phyloP scores from a whole-genome alignment of 2,329 filamentous ascomycete species.

The Pseudogymnoascus sp. region DNA sequence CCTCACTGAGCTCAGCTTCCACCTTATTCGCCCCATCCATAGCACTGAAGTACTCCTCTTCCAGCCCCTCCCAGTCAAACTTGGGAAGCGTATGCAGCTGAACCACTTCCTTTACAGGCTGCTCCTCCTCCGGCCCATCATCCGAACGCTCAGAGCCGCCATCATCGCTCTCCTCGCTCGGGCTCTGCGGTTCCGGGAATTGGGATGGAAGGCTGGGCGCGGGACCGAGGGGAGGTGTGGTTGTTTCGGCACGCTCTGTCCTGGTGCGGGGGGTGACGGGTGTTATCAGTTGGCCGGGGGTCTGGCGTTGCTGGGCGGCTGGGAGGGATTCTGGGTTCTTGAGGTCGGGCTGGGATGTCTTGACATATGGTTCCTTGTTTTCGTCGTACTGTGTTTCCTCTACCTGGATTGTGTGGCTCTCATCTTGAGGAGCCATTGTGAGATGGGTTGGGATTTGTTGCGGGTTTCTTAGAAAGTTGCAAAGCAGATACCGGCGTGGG shows the following conservation, averaged over 20 bases:
- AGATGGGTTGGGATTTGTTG: neutral
- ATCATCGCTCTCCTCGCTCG: neutral
- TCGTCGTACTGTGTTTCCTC: neutral
- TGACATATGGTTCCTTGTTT: neutral
- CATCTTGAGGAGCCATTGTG: neutral
- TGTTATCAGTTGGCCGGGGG: neutral
- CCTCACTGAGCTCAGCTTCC: constrained; percentile 57
- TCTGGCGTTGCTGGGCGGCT: neutral
- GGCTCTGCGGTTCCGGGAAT: neutral
- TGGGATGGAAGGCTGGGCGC: neutral
- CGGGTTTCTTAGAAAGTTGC: neutral
- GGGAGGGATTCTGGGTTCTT: neutral
- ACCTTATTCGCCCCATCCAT: constrained; percentile 54
- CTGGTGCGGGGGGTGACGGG: neutral
- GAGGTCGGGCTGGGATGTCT: neutral
- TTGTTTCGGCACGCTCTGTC: neutral
- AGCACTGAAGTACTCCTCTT: constrained; percentile 58
- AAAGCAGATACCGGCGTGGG: neutral
- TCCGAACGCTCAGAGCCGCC: neutral
- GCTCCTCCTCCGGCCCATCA: neutral
- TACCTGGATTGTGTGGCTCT: neutral
- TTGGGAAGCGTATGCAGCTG: constrained; percentile 21
- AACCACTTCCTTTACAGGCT: neutral
- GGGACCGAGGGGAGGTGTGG: neutral
- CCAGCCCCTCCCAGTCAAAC: constrained; percentile 74